phyloP scores from a whole-genome alignment of 495 filamentous ascomycete genomes.

The Penicillium silybi region DNA sequence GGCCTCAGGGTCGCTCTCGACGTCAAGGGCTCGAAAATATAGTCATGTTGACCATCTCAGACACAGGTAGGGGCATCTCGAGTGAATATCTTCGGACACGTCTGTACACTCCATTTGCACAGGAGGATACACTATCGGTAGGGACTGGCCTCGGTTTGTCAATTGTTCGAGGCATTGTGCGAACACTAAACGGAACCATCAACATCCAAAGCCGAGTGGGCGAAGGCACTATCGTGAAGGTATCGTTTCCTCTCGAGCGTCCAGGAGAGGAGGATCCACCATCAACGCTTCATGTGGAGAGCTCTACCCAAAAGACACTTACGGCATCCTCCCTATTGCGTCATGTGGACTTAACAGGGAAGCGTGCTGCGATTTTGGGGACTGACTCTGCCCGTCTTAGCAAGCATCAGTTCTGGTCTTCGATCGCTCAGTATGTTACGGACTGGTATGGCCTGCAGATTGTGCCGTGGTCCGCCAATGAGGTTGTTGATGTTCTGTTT shows the following conservation, averaged over 20 bases:
- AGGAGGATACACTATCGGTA: conserved; percentile 42
- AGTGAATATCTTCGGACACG: conserved; percentile 39
- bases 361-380: not conserved
- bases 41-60: conserved; percentile 26
- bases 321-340: not conserved
- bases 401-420: not conserved
- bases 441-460: conserved; percentile 35
- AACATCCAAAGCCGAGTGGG: conserved; percentile 35
- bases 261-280: not conserved
- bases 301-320: not conserved
- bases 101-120: conserved; percentile 45
- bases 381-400: not conserved
- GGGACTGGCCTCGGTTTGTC: conserved; percentile 44
- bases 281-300: not conserved
- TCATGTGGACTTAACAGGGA: not conserved
- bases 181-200: conserved; percentile 37
- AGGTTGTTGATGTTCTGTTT: conserved; percentile 30
- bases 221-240: conserved; percentile 48
- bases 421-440: conserved; percentile 23
- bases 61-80: conserved; percentile 35
- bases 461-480: conserved; percentile 22
- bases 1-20: conserved; percentile 11
- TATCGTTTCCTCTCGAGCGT: conserved; percentile 30
- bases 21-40: conserved; percentile 24
- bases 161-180: conserved; percentile 41